Evolutionary conservation across 2,329 filamentous ascomycete species (phyloP), one percentile per base, ranked within the genome.

Genomic region (Ustulina deusta): DNA sequence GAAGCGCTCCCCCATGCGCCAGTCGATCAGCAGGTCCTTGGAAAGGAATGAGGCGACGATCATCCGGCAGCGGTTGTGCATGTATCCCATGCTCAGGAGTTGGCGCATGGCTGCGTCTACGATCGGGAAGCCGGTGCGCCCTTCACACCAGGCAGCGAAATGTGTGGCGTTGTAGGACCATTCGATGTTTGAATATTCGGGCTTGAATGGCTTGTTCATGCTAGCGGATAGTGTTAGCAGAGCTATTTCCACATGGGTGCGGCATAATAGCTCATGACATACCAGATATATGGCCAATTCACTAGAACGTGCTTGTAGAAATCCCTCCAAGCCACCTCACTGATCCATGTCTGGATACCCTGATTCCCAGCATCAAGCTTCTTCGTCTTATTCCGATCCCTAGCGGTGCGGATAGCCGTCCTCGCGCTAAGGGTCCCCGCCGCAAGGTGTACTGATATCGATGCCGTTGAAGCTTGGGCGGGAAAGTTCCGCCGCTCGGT

Each of bases 61-160:
- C 93, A 97, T 97, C 32, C 93, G 90, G 73, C 90, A 90, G 10
- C 93, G 89, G 77, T 97, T 97, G 78, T 95, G 93, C 91, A 96
- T 93, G 81, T 90, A 96, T 1, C 88, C 91, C 51, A 86, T 86
- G 20, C 86, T 77, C 11, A 84, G 85, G 6, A 94, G 77, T 79
- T 97, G 93, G 9, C 93, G 87, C 92, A 97, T 96, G 1, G 92
- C 92, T 0, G 93, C 93, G 75, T 97, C 93, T 25, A 97, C 91
- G 54, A 97, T 91, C 0, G 93, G 93, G 74, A 89, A 94, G 0
- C 93, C 93, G 0, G 93, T 97, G 38, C 82, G 84, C 6, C 93
- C 93, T 38, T 89, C 81, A 44, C 86, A 88, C 93, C 94, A 97
- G 2, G 89, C 89, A 1, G 84, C 73, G 80, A 97, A 96, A 22